These are phyloP conservation scores for Isatis lusitanica DNA, from an alignment of 441 rosid species.

Conservation along the genomic window DNA sequence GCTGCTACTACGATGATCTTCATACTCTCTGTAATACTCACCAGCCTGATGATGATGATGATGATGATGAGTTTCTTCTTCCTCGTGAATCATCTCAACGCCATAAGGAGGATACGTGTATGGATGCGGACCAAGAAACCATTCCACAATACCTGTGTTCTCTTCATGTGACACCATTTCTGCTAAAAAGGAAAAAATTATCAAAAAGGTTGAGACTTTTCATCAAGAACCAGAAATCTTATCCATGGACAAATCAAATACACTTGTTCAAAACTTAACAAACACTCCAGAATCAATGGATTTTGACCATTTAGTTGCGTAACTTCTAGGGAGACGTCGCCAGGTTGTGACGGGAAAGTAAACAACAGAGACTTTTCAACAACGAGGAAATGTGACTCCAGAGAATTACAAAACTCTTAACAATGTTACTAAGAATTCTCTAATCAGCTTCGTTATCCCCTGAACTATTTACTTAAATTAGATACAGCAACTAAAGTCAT, in stretches of 20 bases:
- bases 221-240: conserved; percentile 15
- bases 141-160: conserved; percentile 51
- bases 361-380: conserved; percentile 39
- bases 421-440: conserved; percentile 16
- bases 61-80: conserved; percentile 33
- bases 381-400: conserved; percentile 29
- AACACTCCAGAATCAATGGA: conserved; percentile 4
- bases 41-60: conserved; percentile 36
- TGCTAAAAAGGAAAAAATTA: conserved; percentile 2
- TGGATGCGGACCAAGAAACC: conserved; percentile 58
- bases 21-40: conserved; percentile 44
- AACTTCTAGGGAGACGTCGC: conserved; percentile 13
- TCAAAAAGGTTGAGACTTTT: background rate
- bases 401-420: conserved; percentile 7
- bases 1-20: conserved; percentile 42
- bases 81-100: conserved; percentile 41
- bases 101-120: conserved; percentile 44
- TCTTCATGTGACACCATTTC: conserved; percentile 53
- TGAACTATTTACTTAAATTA: background rate
- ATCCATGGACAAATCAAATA: conserved; percentile 18
- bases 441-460: background rate
- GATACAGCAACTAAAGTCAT: conserved; percentile 24
- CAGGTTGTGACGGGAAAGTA: conserved; percentile 13
- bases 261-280: background rate
- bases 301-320: conserved; percentile 15